phyloP scores from a whole-genome alignment of 1,284 basidiomycete species.

The Ceratobasidium sp. region DNA sequence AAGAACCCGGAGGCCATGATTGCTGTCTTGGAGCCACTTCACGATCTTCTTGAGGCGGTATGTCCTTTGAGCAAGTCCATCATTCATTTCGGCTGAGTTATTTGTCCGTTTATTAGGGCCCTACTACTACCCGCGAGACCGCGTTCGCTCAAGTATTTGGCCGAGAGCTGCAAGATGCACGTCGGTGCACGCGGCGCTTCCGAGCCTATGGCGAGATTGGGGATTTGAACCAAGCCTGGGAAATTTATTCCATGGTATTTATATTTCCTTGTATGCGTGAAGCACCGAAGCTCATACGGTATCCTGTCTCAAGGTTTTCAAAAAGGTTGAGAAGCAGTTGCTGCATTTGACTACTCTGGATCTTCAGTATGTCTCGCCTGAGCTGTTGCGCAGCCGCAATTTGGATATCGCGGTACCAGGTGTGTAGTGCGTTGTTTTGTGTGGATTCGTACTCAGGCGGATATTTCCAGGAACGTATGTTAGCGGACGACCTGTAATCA shows the following conservation, averaged over 20 bases:
- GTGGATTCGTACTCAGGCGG: not conserved
- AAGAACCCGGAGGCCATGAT: conserved; percentile 99
- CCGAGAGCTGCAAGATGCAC: conserved; percentile 92
- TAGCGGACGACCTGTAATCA: conserved; percentile 86
- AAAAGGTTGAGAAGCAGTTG: conserved; percentile 94
- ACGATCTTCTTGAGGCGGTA: conserved; percentile 91
- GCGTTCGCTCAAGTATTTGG: conserved; percentile 97
- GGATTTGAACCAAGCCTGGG: conserved; percentile 99
- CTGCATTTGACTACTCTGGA: conserved; percentile 92
- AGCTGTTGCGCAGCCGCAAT: conserved; percentile 87
- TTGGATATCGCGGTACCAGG: conserved; percentile 96
- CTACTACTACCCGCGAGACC: conserved; percentile 93
- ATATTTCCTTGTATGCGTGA: not conserved
- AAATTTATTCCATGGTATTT: conserved; percentile 90
- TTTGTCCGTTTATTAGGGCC: conserved; percentile 68
- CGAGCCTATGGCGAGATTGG: conserved; percentile 86
- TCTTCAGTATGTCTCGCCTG: conserved; percentile 97
- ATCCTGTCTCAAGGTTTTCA: conserved; percentile 78
- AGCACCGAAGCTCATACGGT: too few species aligned
- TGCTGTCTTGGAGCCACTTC: conserved; percentile 90
- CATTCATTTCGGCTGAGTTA: not conserved
- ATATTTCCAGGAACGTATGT: conserved; percentile 83
- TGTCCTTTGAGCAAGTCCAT: conserved; percentile 51
- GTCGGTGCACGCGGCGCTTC: conserved; percentile 90
- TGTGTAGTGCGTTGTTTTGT: conserved; percentile 52